Conservation (phyloP, 1,284 basidiomycete species). For the Mycosarcoma maydis region DNA sequence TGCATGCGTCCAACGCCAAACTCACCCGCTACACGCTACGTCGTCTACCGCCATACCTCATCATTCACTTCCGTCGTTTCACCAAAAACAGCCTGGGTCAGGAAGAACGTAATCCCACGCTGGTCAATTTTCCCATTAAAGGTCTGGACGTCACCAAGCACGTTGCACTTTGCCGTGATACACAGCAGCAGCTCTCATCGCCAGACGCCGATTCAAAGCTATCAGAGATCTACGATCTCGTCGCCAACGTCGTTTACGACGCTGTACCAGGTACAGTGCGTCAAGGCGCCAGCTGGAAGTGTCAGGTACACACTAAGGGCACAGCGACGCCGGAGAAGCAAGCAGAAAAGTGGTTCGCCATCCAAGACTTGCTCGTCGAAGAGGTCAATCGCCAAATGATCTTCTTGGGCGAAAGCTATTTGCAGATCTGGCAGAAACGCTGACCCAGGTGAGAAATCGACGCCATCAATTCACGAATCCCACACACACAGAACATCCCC, state of each 20-base stretch:
- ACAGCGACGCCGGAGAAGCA: neutral
- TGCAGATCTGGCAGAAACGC: conserved; percentile 70
- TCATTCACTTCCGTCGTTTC: conserved; percentile 95
- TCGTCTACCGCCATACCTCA: conserved; percentile 87
- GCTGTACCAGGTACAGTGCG: conserved; percentile 91
- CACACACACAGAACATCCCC: too few species aligned
- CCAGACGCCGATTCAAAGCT: conserved; percentile 62
- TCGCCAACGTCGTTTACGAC: conserved; percentile 94
- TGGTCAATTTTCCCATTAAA: conserved; percentile 93
- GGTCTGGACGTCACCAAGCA: conserved; percentile 71
- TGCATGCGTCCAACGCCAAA: conserved; percentile 52
- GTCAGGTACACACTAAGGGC: conserved; percentile 76
- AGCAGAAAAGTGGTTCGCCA: conserved; percentile 90
- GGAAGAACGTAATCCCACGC: conserved; percentile 98
- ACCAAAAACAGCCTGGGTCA: conserved; percentile 93
- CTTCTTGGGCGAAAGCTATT: conserved; percentile 91
- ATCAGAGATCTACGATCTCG: conserved; percentile 85
- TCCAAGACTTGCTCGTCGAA: conserved; percentile 95
- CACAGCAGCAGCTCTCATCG: conserved; percentile 20
- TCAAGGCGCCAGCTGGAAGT: conserved; percentile 89
- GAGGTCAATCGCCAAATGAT: conserved; percentile 97
- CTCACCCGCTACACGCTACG: conserved; percentile 84
- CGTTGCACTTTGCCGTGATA: conserved; percentile 50
- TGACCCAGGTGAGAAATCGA: too few species aligned
- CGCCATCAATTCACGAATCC: too few species aligned